Evolutionary conservation across 2,329 filamentous ascomycete species (phyloP).

Genomic region (Triangularia verruculosa): DNA sequence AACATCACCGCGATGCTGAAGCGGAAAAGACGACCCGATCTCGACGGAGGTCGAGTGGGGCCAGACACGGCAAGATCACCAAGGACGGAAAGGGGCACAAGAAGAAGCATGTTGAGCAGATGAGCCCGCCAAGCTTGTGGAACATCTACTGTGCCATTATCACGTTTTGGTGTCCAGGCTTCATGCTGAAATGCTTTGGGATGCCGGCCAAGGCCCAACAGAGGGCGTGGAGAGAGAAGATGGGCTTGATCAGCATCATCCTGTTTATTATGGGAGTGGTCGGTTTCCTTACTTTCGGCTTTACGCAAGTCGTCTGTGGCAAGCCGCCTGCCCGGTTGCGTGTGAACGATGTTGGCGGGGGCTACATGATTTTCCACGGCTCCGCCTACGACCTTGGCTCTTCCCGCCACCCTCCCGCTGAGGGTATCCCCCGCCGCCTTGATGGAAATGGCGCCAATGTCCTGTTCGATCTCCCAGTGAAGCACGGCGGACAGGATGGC

Average conservation of each 20-base stretch:
- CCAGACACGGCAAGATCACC: conserved; percentile 60
- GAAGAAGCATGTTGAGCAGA: conserved; percentile 54
- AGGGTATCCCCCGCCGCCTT: conserved; percentile 63
- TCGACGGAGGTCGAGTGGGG: conserved; percentile 39
- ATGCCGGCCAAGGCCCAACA: conserved; percentile 83
- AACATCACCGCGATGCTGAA: conserved; percentile 33
- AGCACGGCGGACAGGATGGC: conserved; percentile 83
- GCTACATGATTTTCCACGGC: conserved; percentile 97
- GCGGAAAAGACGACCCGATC: conserved; percentile 38
- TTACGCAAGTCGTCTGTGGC: conserved; percentile 84
- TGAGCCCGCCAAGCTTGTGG: conserved; percentile 84
- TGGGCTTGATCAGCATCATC: conserved; percentile 94
- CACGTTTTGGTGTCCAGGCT: conserved; percentile 91
- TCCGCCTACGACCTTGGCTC: conserved; percentile 77
- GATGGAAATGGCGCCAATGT: conserved; percentile 66
- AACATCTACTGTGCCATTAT: conserved; percentile 91
- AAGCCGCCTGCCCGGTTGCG: conserved; percentile 68
- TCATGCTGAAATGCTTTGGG: conserved; percentile 79
- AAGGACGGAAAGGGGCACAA: conserved; percentile 52
- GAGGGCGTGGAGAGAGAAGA: conserved; percentile 95
- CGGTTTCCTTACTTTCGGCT: conserved; percentile 94
- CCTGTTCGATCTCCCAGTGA: conserved; percentile 78
- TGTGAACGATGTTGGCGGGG: conserved; percentile 74
- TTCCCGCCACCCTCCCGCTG: conserved; percentile 75
- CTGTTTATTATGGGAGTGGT: conserved; percentile 82